A percentile compares a stretch with the other conserved stretches of the same genome.
Conservation (phyloP, 805 yeast species). For the Tetrapisispora iriomotensis region DNA sequence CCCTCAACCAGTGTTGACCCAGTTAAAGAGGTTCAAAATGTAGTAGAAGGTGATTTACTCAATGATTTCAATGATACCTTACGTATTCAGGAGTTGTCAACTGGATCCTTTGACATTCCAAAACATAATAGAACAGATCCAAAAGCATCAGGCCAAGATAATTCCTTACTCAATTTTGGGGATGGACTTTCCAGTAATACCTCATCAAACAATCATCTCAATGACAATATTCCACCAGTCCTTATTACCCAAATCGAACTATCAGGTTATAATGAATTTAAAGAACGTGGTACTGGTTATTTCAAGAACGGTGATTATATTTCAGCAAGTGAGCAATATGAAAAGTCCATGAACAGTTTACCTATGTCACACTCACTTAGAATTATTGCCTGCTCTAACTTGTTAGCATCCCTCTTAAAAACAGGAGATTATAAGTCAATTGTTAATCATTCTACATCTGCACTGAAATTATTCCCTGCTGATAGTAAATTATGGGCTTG, state of each 20-base stretch:
- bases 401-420: slow-evolving; percentile 57
- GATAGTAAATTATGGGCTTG: slow-evolving; percentile 32
- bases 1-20: no score
- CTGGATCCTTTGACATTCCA: neutral
- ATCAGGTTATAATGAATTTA: slow-evolving; percentile 36
- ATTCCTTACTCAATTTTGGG: slow-evolving; percentile 16
- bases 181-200: neutral
- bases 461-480: slow-evolving; percentile 29
- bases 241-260: slow-evolving; percentile 24
- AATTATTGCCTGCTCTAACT: slow-evolving; percentile 63
- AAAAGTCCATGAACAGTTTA: slow-evolving; percentile 43
- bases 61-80: slow-evolving; percentile 7
- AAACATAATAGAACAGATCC: neutral
- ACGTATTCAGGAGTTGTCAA: neutral
- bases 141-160: neutral
- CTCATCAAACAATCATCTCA: neutral
- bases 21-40: neutral
- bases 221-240: slow-evolving; percentile 1
- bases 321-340: slow-evolving; percentile 51
- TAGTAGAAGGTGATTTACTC: slow-evolving; percentile 7
- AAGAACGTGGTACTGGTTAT: slow-evolving; percentile 47
- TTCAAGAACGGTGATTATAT: slow-evolving; percentile 80
- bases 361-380: slow-evolving; percentile 58
- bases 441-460: slow-evolving; percentile 24
- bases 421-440: slow-evolving; percentile 51